These are phyloP conservation scores for Catharanthus roseus DNA, from an alignment of 257 asterid genomes.

Conservation along the genomic window DNA sequence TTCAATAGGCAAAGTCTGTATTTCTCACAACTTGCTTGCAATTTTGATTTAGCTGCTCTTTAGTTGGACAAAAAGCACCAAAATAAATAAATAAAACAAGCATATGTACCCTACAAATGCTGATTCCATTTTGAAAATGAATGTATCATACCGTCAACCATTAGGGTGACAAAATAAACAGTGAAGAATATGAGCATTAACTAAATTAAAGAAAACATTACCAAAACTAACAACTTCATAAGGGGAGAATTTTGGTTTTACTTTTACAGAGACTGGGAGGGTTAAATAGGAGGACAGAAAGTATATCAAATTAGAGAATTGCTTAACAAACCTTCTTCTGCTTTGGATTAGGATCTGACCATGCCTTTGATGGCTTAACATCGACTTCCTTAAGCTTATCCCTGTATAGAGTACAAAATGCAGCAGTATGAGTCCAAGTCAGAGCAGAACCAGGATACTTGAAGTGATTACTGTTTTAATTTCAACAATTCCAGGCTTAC, in stretches of 20 bases:
- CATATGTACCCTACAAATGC: background rate
- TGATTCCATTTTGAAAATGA: background rate
- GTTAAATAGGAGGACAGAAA: background rate
- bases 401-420: conserved; percentile 38
- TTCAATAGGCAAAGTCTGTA: background rate
- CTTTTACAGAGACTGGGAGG: background rate
- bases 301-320: background rate
- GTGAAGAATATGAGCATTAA: background rate
- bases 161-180: background rate
- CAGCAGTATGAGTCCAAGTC: conserved; percentile 27
- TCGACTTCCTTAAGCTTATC: conserved; percentile 33
- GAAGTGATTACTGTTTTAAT: background rate
- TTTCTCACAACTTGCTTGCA: background rate
- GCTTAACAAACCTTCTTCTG: conserved; percentile 45
- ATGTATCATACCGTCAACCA: background rate
- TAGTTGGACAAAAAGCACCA: background rate
- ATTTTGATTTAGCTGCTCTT: background rate
- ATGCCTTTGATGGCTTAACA: conserved; percentile 33
- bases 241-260: background rate
- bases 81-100: background rate
- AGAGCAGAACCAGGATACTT: background rate
- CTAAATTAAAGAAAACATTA: background rate
- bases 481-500: background rate
- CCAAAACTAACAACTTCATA: background rate
- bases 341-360: conserved; percentile 51